phyloP scores from a whole-genome alignment of 192 early-diverging fungal genomes.

The Rhizophagus clarus region DNA sequence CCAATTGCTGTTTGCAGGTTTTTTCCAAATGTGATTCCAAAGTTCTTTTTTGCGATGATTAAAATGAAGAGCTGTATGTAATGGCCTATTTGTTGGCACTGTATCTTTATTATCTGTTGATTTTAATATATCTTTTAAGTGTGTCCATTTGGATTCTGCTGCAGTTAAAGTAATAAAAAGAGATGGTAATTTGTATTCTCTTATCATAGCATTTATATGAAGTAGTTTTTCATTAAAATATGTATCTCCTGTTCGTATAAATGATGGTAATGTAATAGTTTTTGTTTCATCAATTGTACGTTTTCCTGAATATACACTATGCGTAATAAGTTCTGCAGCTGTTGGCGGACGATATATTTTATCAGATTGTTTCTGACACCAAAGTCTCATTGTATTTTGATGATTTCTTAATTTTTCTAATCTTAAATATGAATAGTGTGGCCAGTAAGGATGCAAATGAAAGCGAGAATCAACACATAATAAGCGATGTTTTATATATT shows the following conservation, averaged over 20 bases:
- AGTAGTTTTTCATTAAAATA: slow-evolving; percentile 6
- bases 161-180: slow-evolving; percentile 16
- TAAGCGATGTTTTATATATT: background rate
- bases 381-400: background rate
- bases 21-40: background rate
- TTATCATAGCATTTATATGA: background rate
- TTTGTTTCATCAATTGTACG: background rate
- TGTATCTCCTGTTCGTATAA: slow-evolving; percentile 13
- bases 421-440: background rate
- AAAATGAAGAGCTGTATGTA: slow-evolving; percentile 1
- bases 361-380: background rate
- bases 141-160: background rate
- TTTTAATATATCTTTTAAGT: background rate
- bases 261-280: background rate
- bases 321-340: background rate
- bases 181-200: background rate
- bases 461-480: background rate
- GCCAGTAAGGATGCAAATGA: background rate
- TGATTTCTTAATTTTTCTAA: slow-evolving; percentile 7
- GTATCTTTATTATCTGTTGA: slow-evolving; percentile 7
- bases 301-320: background rate
- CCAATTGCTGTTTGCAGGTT: background rate
- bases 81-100: slow-evolving; percentile 5
- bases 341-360: background rate
- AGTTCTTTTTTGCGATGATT: background rate